Conservation (phyloP, 2,329 filamentous ascomycete genomes). For the Zymoseptoria ardabiliae region DNA sequence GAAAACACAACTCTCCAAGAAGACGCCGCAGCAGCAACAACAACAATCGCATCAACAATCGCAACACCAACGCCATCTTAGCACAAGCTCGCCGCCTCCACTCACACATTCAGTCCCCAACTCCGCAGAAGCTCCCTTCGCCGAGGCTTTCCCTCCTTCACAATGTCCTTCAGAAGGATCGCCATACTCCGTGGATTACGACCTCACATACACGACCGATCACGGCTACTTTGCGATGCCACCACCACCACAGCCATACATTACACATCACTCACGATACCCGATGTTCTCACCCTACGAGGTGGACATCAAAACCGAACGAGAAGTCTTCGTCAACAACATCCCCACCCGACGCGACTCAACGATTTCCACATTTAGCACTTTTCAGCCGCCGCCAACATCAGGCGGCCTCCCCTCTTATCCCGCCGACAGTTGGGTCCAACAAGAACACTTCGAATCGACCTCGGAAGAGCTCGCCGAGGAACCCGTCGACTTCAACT, state of each 20-base stretch:
- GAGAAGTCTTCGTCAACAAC: constrained; percentile 89
- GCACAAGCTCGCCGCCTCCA: constrained; percentile 61
- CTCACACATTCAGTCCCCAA: constrained; percentile 61
- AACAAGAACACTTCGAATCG: constrained; percentile 62
- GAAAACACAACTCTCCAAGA: constrained; percentile 88
- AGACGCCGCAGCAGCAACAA: constrained; percentile 50
- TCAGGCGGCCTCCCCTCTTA: constrained; percentile 56
- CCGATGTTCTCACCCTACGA: constrained; percentile 74
- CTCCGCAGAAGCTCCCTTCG: constrained; percentile 63
- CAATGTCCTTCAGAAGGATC: constrained; percentile 75
- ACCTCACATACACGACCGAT: constrained; percentile 57
- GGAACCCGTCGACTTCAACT: constrained; percentile 59
- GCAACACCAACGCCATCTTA: constrained; percentile 34
- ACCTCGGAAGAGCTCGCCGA: constrained; percentile 58
- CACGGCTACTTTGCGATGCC: constrained; percentile 57
- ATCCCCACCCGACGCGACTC: constrained; percentile 79
- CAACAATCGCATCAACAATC: constrained; percentile 32
- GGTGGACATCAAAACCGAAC: constrained; percentile 91
- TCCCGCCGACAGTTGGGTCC: constrained; percentile 62
- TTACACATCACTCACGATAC: constrained; percentile 28
- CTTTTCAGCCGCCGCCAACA: constrained; percentile 72
- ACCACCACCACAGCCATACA: constrained; percentile 36
- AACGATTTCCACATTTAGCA: constrained; percentile 85
- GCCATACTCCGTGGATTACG: constrained; percentile 57
- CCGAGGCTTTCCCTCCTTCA: constrained; percentile 64